Conservation (phyloP, 1,139 yeast genomes). For the Nadsonia starkeyi-henricii region DNA sequence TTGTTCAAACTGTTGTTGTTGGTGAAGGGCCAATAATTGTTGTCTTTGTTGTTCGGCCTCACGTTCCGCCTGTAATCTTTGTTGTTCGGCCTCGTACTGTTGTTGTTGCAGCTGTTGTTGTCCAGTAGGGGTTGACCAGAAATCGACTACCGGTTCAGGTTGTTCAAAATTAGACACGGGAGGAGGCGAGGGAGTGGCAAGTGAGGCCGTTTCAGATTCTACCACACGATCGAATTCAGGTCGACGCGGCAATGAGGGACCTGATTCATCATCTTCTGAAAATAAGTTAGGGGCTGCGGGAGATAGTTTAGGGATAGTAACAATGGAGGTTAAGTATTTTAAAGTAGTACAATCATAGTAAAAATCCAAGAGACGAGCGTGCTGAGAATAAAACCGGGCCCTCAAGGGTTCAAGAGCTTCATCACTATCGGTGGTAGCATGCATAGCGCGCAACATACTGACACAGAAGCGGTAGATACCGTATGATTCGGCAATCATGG, state of each 20-base stretch:
- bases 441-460: constrained; percentile 84
- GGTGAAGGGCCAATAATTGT: constrained; percentile 36
- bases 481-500: constrained; percentile 83
- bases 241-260: constrained; percentile 32
- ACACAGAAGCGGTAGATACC: constrained; percentile 85
- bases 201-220: constrained; percentile 15
- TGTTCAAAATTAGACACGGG: constrained; percentile 16
- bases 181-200: constrained; percentile 30
- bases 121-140: constrained; percentile 31
- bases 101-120: constrained; percentile 21
- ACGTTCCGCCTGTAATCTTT: constrained; percentile 35
- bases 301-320: constrained; percentile 75
- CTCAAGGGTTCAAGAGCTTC: constrained; percentile 68
- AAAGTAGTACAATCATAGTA: constrained; percentile 85
- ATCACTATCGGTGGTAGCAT: constrained; percentile 59
- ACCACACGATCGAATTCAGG: constrained; percentile 26
- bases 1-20: constrained; percentile 58
- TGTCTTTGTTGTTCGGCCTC: constrained; percentile 34
- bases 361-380: constrained; percentile 64
- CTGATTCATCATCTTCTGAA: constrained; percentile 29
- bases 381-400: constrained; percentile 67
- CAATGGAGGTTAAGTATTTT: constrained; percentile 67
- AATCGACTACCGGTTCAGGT: constrained; percentile 27
- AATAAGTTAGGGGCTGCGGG: constrained; percentile 55
- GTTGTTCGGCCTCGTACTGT: constrained; percentile 38